Evolutionary conservation across 352 stramenopile species (phyloP).

Genomic region (Globisporangium sylvaticum): DNA sequence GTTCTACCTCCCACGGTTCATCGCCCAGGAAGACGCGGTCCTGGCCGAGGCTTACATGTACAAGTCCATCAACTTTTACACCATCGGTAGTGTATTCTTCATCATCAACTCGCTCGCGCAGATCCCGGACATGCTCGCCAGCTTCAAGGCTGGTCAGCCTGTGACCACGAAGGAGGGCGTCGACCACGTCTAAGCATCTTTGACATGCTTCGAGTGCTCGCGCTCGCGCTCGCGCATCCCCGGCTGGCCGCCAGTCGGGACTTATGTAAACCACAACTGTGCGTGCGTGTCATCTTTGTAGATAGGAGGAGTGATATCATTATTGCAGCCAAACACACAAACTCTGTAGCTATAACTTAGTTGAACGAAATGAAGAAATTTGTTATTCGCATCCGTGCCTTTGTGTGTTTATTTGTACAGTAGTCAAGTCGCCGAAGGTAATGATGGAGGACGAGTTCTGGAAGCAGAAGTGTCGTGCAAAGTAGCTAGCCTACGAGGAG

Average conservation of each 20-base stretch:
- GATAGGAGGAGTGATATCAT: constrained; percentile 9
- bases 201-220: not conserved
- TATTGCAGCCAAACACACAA: constrained; percentile 6
- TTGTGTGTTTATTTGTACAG: no score
- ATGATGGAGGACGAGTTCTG: no score
- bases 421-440: no score
- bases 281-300: constrained; percentile 1
- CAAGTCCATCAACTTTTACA: constrained; percentile 71
- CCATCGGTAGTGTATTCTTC: constrained; percentile 74
- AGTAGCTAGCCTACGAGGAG: no score
- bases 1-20: constrained; percentile 79
- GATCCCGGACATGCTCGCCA: constrained; percentile 45
- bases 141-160: constrained; percentile 31
- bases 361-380: constrained; percentile 2
- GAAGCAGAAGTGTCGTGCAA: no score
- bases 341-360: constrained; percentile 7
- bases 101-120: constrained; percentile 61
- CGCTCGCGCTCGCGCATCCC: not conserved
- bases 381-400: not conserved
- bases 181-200: constrained; percentile 21
- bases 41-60: constrained; percentile 64
- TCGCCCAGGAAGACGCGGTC: constrained; percentile 46
- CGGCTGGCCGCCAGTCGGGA: not conserved
- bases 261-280: not conserved
- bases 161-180: constrained; percentile 24